Evolutionary conservation across 2,329 filamentous ascomycete species (phyloP).

Genomic region (Hypoxylon rubiginosum): DNA sequence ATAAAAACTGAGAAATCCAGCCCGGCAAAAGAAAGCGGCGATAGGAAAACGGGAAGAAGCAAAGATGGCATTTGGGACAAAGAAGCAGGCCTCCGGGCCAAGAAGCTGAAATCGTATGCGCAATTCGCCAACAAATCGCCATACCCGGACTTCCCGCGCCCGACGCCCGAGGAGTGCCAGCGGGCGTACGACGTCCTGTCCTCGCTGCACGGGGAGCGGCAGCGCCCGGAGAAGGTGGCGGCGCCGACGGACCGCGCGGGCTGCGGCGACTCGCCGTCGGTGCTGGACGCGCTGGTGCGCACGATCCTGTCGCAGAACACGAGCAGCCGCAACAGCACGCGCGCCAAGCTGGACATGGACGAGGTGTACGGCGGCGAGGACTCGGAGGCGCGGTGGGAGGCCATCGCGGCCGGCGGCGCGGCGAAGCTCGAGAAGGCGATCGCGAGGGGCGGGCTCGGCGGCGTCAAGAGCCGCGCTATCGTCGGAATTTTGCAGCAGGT

Average conservation of each 20-base stretch:
- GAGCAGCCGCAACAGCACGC: slow-evolving; percentile 68
- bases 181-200: slow-evolving; percentile 76
- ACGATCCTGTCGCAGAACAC: slow-evolving; percentile 68
- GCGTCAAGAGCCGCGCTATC: slow-evolving; percentile 80
- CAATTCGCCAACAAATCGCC: slow-evolving; percentile 64
- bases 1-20: slow-evolving; percentile 28
- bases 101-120: slow-evolving; percentile 60
- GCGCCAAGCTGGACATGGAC: slow-evolving; percentile 67
- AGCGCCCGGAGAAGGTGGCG: slow-evolving; percentile 70
- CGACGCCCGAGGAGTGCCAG: slow-evolving; percentile 76
- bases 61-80: slow-evolving; percentile 36
- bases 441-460: slow-evolving; percentile 77
- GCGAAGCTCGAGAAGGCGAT: slow-evolving; percentile 70
- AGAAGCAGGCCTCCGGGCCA: slow-evolving; percentile 53
- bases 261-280: slow-evolving; percentile 64
- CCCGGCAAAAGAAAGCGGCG: slow-evolving; percentile 13
- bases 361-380: slow-evolving; percentile 59
- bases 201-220: slow-evolving; percentile 73
- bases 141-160: slow-evolving; percentile 75
- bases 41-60: neutral
- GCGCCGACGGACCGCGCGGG: slow-evolving; percentile 75
- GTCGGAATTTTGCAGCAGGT: slow-evolving; percentile 77
- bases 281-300: slow-evolving; percentile 66
- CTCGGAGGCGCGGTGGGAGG: slow-evolving; percentile 54
- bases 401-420: slow-evolving; percentile 57